Conservation (phyloP, 208 protist species). For the Leishmania tropica region DNA sequence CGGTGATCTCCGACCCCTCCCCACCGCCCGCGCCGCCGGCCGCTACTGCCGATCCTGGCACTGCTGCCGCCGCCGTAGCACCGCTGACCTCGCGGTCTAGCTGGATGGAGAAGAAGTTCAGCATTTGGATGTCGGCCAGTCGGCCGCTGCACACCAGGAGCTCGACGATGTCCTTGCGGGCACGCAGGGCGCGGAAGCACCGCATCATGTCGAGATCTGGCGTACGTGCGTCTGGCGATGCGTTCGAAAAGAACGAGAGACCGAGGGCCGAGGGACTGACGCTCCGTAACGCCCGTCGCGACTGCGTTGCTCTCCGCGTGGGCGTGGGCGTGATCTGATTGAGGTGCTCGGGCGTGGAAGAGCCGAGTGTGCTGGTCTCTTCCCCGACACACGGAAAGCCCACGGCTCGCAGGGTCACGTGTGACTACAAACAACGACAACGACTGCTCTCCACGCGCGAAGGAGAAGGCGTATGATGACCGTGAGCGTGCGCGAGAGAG, state of each 20-base stretch:
- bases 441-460: neutral
- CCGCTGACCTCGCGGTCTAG: slow-evolving; percentile 27
- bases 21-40: neutral
- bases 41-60: neutral
- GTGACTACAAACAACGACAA: neutral
- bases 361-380: neutral
- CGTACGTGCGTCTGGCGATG: neutral
- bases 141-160: slow-evolving; percentile 62
- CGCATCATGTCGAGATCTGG: slow-evolving; percentile 22
- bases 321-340: neutral
- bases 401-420: neutral
- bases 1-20: neutral
- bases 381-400: neutral
- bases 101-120: slow-evolving; percentile 66
- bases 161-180: slow-evolving; percentile 66
- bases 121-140: slow-evolving; percentile 67
- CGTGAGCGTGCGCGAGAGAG: neutral
- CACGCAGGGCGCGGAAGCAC: slow-evolving; percentile 20
- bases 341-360: neutral
- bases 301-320: neutral
- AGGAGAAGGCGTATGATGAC: neutral
- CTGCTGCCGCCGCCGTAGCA: neutral
- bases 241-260: too few relatives aligned
- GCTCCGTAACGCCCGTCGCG: neutral
- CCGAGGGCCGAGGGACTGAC: neutral